phyloP scores from a whole-genome alignment of 1,284 basidiomycete species.

The Farysia itapuensis region DNA sequence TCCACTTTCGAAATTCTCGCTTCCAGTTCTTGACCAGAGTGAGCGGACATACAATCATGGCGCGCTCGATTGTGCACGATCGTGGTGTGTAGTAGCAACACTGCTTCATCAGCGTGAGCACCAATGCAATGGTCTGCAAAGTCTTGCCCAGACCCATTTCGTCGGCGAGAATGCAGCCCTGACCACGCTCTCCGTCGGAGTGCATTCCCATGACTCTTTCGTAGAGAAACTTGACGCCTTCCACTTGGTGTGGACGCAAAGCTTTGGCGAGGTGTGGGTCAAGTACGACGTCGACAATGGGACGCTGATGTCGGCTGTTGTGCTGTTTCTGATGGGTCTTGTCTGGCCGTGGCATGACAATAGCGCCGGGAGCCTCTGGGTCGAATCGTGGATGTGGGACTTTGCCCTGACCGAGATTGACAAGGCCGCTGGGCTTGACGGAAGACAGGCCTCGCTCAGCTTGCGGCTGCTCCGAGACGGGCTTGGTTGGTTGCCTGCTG shows the following conservation, averaged over 20 bases:
- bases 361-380: conserved; percentile 65
- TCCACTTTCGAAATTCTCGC: conserved; percentile 88
- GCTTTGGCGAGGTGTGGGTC: conserved; percentile 85
- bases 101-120: conserved; percentile 51
- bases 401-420: conserved; percentile 24
- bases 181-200: conserved; percentile 71
- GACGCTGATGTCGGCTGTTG: conserved; percentile 67
- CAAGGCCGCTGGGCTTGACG: conserved; percentile 13
- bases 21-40: conserved; percentile 95
- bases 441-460: neutral
- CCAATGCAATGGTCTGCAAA: conserved; percentile 55
- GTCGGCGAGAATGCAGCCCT: conserved; percentile 98
- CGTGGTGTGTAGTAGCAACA: conserved; percentile 52
- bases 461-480: neutral
- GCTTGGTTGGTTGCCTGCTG: conserved; percentile 9
- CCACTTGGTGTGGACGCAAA: conserved; percentile 93
- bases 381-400: conserved; percentile 38
- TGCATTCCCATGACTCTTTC: conserved; percentile 90
- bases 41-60: conserved; percentile 84
- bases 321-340: conserved; percentile 69
- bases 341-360: conserved; percentile 82
- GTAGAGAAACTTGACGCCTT: conserved; percentile 98
- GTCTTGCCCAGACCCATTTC: conserved; percentile 76
- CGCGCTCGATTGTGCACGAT: conserved; percentile 45
- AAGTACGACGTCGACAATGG: conserved; percentile 73